phyloP scores from a whole-genome alignment of 2,329 filamentous ascomycete genomes.

The Metarhizium album region DNA sequence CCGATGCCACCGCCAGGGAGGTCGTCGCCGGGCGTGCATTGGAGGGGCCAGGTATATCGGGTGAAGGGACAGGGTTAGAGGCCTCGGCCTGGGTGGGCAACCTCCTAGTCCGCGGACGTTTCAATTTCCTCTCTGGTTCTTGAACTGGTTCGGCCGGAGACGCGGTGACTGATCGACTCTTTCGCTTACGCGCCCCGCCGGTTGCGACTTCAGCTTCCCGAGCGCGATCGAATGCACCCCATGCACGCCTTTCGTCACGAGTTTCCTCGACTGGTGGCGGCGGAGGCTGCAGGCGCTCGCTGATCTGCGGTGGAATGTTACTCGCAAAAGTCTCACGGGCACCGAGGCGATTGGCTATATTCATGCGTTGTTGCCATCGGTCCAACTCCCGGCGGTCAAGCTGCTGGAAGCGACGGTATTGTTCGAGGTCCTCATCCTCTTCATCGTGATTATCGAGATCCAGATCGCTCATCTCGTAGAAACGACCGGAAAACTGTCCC shows the following conservation, averaged over 20 bases:
- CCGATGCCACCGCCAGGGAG: neutral
- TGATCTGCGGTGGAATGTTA: constrained; percentile 45
- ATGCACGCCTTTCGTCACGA: constrained; percentile 70
- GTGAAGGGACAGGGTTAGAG: constrained; percentile 29
- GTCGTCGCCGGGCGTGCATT: constrained; percentile 12
- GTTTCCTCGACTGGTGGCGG: constrained; percentile 54
- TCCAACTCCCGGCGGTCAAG: constrained; percentile 50
- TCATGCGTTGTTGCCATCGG: constrained; percentile 75
- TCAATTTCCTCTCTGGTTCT: constrained; percentile 72
- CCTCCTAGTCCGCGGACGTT: constrained; percentile 72
- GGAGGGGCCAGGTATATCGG: constrained; percentile 19
- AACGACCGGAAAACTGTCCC: constrained; percentile 50
- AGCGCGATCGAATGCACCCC: constrained; percentile 84
- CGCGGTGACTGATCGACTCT: constrained; percentile 55
- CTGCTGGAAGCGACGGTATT: constrained; percentile 42
- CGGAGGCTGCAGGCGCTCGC: constrained; percentile 48
- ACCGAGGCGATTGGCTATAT: constrained; percentile 71
- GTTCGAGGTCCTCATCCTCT: constrained; percentile 62
- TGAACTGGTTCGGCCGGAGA: constrained; percentile 59
- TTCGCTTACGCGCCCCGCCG: constrained; percentile 56
- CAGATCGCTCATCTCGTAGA: constrained; percentile 45
- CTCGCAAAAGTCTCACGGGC: constrained; percentile 62
- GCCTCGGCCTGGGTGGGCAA: constrained; percentile 38
- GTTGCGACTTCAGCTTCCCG: constrained; percentile 52
- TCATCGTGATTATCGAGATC: constrained; percentile 31